Evolutionary conservation across 1,284 basidiomycete species (phyloP).

Genomic region (Rhodotorula mucilaginosa): DNA sequence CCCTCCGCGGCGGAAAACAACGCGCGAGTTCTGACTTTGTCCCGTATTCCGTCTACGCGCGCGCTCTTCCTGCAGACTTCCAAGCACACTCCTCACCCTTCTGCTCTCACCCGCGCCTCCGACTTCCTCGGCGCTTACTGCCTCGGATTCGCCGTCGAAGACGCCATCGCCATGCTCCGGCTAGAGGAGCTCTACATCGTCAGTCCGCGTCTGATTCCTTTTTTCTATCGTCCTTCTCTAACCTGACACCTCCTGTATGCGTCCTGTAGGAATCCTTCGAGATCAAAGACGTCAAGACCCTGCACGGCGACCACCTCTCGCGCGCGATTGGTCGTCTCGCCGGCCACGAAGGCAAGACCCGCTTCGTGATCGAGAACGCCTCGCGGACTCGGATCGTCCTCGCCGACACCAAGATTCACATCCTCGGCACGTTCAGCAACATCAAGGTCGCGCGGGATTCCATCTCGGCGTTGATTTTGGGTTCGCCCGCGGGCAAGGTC

Average conservation of each 20-base stretch:
- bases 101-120: constrained; percentile 83
- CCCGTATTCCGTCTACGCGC: not conserved
- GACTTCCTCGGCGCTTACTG: constrained; percentile 96
- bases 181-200: constrained; percentile 94
- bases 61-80: constrained; percentile 65
- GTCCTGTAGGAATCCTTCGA: constrained; percentile 49
- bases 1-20: no score
- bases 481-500: constrained; percentile 39
- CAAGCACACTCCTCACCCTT: constrained; percentile 65
- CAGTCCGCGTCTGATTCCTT: not conserved
- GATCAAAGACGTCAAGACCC: constrained; percentile 97
- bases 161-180: constrained; percentile 89
- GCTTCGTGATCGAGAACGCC: constrained; percentile 97
- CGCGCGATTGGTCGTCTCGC: constrained; percentile 97
- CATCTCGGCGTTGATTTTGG: constrained; percentile 65
- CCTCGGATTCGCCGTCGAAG: constrained; percentile 81
- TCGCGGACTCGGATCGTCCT: constrained; percentile 93
- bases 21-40: not conserved
- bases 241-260: no score
- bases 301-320: constrained; percentile 93
- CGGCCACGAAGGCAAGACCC: constrained; percentile 95
- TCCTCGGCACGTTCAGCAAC: constrained; percentile 90
- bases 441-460: constrained; percentile 97
- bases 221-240: no score
- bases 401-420: constrained; percentile 94